Evolutionary conservation across 2,329 filamentous ascomycete species (phyloP).

Genomic region (Gnomoniopsis sp.): DNA sequence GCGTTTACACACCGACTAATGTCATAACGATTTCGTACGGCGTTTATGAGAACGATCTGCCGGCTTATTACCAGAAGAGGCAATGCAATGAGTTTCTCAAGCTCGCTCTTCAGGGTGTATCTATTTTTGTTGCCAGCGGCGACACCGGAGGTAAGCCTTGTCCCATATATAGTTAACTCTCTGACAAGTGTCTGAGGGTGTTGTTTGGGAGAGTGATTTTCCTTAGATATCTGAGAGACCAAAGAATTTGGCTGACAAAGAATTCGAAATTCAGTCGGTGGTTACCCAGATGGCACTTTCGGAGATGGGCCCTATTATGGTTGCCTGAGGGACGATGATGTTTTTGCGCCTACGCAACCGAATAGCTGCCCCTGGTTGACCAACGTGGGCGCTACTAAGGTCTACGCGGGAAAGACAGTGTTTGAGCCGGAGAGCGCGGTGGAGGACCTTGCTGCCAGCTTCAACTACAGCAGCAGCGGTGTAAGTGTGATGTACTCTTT

Average conservation of each 20-base stretch:
- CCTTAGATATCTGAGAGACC: too few species aligned
- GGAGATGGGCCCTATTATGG: conserved; percentile 35
- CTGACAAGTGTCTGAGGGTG: too few species aligned
- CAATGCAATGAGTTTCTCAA: conserved; percentile 52
- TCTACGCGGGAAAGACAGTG: conserved; percentile 20
- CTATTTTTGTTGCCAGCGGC: conserved; percentile 45
- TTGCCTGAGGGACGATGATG: conserved; percentile 28
- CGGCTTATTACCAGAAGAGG: conserved; percentile 49
- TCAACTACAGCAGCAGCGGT: conserved; percentile 20
- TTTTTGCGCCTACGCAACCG: conserved; percentile 47
- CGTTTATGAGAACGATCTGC: conserved; percentile 50
- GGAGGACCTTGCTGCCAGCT: conserved; percentile 16
- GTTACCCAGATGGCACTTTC: background rate
- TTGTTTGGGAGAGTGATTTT: too few species aligned
- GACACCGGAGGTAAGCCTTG: conserved; percentile 33
- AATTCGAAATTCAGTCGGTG: conserved; percentile 28
- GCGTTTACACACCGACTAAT: conserved; percentile 45
- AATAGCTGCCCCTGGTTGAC: conserved; percentile 42
- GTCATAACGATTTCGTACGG: conserved; percentile 57
- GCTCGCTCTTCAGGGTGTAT: conserved; percentile 47
- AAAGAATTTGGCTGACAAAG: too few species aligned
- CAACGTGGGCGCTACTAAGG: conserved; percentile 36
- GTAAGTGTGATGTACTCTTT: background rate
- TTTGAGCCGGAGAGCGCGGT: conserved; percentile 19
- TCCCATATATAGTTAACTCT: too few species aligned